Evolutionary conservation across 2,329 filamentous ascomycete species (phyloP), one percentile per base, ranked within the genome.

Genomic region (Fusarium robinianum): DNA sequence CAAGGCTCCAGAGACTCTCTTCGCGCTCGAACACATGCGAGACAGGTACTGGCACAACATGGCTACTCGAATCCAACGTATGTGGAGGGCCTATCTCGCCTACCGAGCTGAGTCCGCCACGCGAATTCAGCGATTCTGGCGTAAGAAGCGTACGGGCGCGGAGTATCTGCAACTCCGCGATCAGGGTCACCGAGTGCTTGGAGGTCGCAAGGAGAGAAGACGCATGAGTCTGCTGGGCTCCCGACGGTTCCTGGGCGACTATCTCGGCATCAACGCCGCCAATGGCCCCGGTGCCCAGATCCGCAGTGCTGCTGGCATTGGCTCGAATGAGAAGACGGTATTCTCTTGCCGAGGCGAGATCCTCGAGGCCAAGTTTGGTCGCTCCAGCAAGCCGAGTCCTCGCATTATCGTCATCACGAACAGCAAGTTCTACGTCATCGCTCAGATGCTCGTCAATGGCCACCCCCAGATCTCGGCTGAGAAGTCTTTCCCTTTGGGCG

Each of bases 11-110:
- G 94, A 99, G 70, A 99, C 94, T 0, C 74, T 99, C 2, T 99
- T 99, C 64, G 94, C 94, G 3, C 76, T 99, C 8, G 94, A 99
- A 69, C 91, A 95, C 45, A 97, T 99, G 92, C 83, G 94, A 64
- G 94, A 99, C 66, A 80, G 89, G 43, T 99, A 97, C 71, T 97
- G 92, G 92, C 92, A 97, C 70, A 99, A 97, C 72, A 97, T 99
- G 94, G 94, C 94, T 4, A 95, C 92, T 48, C 84, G 94, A 46
- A 97, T 99, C 47, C 94, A 99, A 72, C 83, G 94, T 58, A 94
- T 95, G 64, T 99, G 94, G 94, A 83, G 94, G 61, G 95, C 95
- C 38, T 97, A 96, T 64, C 79, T 97, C 26, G 85, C 92, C 5
- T 97, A 97, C 69, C 83, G 94, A 30, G 87, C 84, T 17, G 94